Base-by-base conservation (phyloP, 2,329 filamentous ascomycete genomes). In the Scortechinia acanthostroma region DNA sequence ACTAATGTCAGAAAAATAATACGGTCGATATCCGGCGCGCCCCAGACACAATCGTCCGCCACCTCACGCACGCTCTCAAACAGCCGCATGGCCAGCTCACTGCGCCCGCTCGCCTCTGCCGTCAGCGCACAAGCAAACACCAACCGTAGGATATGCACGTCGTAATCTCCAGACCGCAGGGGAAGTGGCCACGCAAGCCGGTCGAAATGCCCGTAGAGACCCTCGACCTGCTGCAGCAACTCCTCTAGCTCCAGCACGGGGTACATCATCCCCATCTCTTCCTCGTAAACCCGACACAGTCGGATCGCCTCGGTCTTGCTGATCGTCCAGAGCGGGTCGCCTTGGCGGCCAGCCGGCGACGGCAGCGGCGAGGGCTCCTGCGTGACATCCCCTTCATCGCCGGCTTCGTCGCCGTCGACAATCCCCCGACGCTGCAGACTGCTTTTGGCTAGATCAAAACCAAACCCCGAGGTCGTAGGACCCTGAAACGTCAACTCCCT, bases 221-320 rank as follows among this genome's bases (percentile, higher is more conserved):
- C 68, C 46, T 72, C 72, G 2, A 76, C 71, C 56, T 84, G 76
- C 2, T 65, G 65, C n/a, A 76, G 70, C 5, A 84, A 55, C 46
- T 72, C 73, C 30, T 78, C 70, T 23, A 85, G 76, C 51, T 84
- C 73, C 25, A 86, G 55, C 2, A 86, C 67, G 1, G 82, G 82
- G 58, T 86, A 86, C 80, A 86, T 85, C 46, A 82, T 66, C 4
- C 80, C 79, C 59, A 83, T 81, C 55, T 86, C 81, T 54, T 86
- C 81, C 52, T 86, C 79, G 53, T 83, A 86, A 1, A 84, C 70
- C 30, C 70, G 65, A 47, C 77, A 77, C 22, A 86, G 59, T 4
- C 80, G 68, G 4, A 83, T 55, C 17, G 80, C 77, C 52, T 86
- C 81, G 13, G 81, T 73, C 47, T 77, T 75, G n/a, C 68, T 69